Evolutionary conservation across 164 flowering plant genomes (phyloP).

Genomic region (Dillenia turbinata): DNA sequence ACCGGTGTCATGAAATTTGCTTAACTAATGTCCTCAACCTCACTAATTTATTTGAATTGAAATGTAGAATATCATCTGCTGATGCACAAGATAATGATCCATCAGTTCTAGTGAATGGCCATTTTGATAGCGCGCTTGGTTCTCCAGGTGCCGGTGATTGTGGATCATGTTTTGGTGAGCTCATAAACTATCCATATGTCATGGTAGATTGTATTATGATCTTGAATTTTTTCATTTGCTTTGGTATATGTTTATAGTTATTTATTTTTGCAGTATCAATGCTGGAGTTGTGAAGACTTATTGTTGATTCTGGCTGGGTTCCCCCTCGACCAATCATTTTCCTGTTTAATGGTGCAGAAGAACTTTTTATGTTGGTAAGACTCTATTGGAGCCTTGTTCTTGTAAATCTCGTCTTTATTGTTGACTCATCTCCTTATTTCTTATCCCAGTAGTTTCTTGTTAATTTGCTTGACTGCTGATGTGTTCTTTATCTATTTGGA

Average conservation of each 20-base stretch:
- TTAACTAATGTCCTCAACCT: background rate
- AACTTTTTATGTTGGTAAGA: constrained; percentile 89
- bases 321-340: constrained; percentile 85
- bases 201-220: background rate
- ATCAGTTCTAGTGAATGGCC: constrained; percentile 84
- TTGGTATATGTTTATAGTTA: background rate
- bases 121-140: constrained; percentile 89
- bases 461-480: no score
- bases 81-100: constrained; percentile 66
- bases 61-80: constrained; percentile 71
- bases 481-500: no score
- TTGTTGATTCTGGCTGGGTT: constrained; percentile 76
- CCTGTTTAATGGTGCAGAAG: constrained; percentile 98
- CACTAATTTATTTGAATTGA: constrained; percentile 2
- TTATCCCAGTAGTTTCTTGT: no score
- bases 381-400: no score
- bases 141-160: constrained; percentile 99
- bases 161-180: constrained; percentile 97
- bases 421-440: no score
- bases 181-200: background rate
- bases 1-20: constrained; percentile 1
- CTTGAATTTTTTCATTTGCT: constrained; percentile 1
- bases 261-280: constrained; percentile 64
- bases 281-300: constrained; percentile 80
- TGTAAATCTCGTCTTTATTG: no score